A percentile compares a stretch with the other conserved stretches of the same genome.
Evolutionary conservation across 306 rosid species (phyloP).

Genomic region (Biancaea sappan): DNA sequence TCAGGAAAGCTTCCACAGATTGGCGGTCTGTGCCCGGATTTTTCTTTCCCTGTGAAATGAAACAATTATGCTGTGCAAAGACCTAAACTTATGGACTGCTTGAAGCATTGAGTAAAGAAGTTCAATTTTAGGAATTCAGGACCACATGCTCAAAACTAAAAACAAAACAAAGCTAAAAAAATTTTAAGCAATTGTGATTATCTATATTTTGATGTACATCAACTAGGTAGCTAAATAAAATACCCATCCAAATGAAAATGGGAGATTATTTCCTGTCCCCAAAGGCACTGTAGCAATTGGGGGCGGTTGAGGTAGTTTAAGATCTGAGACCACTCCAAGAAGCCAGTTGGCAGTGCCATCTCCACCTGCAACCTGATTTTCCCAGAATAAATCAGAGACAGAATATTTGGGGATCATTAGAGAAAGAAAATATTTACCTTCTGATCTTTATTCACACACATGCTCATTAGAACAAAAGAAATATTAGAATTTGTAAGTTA

Average conservation of each 20-base stretch:
- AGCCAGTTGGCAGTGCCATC: slow-evolving; percentile 93
- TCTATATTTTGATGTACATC: not conserved
- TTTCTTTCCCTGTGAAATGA: slow-evolving; percentile 86
- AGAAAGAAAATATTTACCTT: no score
- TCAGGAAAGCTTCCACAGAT: slow-evolving; percentile 66
- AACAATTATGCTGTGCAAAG: slow-evolving; percentile 4
- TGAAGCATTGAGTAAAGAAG: slow-evolving; percentile 21
- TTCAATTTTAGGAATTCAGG: slow-evolving; percentile 1
- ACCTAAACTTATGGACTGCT: slow-evolving; percentile 9
- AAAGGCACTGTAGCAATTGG: slow-evolving; percentile 75
- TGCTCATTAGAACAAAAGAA: not conserved
- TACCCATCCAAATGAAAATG: slow-evolving; percentile 86
- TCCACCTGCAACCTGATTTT: slow-evolving; percentile 81
- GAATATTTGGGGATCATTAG: no score
- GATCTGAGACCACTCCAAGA: slow-evolving; percentile 80
- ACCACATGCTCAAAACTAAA: not conserved
- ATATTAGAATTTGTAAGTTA: not conserved
- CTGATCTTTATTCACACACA: not conserved
- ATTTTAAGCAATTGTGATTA: slow-evolving; percentile 25
- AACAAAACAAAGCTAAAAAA: no score
- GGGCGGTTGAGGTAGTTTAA: slow-evolving; percentile 67
- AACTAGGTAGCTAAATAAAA: slow-evolving; percentile 20
- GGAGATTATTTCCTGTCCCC: slow-evolving; percentile 83
- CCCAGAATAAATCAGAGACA: not conserved
- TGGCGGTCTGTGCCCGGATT: slow-evolving; percentile 76